Conservation (phyloP, 805 yeast species). For the Ogataea saltuana region DNA sequence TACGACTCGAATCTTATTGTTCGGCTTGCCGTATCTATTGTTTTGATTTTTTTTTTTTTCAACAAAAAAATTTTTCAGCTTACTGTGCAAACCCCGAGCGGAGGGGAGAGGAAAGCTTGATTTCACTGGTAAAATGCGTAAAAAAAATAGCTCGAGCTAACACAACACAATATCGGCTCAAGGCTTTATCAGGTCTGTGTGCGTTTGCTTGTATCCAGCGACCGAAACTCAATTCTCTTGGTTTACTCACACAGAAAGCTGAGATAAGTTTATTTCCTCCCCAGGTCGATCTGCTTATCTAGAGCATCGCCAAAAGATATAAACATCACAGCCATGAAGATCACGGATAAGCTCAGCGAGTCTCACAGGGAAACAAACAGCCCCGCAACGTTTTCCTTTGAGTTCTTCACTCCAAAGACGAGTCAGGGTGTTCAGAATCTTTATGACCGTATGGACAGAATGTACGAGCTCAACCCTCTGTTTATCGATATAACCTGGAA, state of each 20-base stretch:
- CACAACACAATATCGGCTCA: too few relatives aligned
- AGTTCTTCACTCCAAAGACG: constrained; percentile 96
- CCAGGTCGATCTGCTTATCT: background rate
- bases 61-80: constrained; percentile 2
- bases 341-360: constrained; percentile 45
- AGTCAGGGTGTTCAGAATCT: constrained; percentile 94
- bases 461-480: constrained; percentile 88
- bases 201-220: too few relatives aligned
- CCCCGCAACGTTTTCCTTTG: constrained; percentile 85
- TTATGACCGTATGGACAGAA: constrained; percentile 96
- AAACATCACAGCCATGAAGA: constrained; percentile 37
- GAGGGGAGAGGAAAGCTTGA: background rate
- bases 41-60: constrained; percentile 5
- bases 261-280: background rate
- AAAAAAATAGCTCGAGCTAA: too few relatives aligned
- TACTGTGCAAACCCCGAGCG: constrained; percentile 2
- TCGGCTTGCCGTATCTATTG: constrained; percentile 3
- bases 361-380: constrained; percentile 37
- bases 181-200: too few relatives aligned
- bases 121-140: too few relatives aligned
- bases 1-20: too few relatives aligned
- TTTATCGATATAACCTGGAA: constrained; percentile 98
- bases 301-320: background rate
- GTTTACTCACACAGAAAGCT: too few relatives aligned
- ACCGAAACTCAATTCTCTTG: too few relatives aligned